Conservation (phyloP, 495 filamentous ascomycete species). For the Penicillium odoratum region DNA sequence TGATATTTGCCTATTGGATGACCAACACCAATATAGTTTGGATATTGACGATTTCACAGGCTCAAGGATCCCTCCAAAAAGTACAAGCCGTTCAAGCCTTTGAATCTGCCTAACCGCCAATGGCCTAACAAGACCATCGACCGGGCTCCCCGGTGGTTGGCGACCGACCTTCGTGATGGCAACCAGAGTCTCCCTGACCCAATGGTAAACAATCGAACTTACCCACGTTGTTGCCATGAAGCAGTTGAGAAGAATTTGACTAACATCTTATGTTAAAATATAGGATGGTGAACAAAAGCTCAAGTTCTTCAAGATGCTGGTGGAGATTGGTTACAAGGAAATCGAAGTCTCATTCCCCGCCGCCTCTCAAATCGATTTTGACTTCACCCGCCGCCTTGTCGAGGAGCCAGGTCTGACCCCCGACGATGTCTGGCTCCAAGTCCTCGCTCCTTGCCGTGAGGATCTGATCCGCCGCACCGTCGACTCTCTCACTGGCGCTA, state of each 20-base stretch:
- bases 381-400: slow-evolving; percentile 87
- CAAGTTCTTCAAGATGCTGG: slow-evolving; percentile 91
- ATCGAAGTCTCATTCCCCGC: slow-evolving; percentile 97
- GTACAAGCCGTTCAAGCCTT: slow-evolving; percentile 76
- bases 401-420: slow-evolving; percentile 84
- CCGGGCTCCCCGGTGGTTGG: slow-evolving; percentile 81
- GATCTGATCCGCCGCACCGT: slow-evolving; percentile 92
- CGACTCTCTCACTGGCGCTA: slow-evolving; percentile 82
- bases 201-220: slow-evolving; percentile 60
- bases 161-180: slow-evolving; percentile 82
- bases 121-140: slow-evolving; percentile 81
- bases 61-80: slow-evolving; percentile 93
- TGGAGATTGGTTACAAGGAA: slow-evolving; percentile 94
- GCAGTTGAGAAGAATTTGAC: not conserved
- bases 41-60: slow-evolving; percentile 48
- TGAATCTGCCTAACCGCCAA: slow-evolving; percentile 82
- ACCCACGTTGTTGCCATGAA: not conserved
- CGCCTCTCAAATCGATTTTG: slow-evolving; percentile 90
- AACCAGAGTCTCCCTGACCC: slow-evolving; percentile 88
- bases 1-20: slow-evolving; percentile 1
- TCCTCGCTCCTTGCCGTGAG: slow-evolving; percentile 88
- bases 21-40: not conserved
- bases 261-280: not conserved
- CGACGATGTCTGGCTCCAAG: slow-evolving; percentile 94
- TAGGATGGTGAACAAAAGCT: slow-evolving; percentile 94